Evolutionary conservation across 2,329 filamentous ascomycete species (phyloP).

Genomic region (Pseudopyricularia cyperi): DNA sequence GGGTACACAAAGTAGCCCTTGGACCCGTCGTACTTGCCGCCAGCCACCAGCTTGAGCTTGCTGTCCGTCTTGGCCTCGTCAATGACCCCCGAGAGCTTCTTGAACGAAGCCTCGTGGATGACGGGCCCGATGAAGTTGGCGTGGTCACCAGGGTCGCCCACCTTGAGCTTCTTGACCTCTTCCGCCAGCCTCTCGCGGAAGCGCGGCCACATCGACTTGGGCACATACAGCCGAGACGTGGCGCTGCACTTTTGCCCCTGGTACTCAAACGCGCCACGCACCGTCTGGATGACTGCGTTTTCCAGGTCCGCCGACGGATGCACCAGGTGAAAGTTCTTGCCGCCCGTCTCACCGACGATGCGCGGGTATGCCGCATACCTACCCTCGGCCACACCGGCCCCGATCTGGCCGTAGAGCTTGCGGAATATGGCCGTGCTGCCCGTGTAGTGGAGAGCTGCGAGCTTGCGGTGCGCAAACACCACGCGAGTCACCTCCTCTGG

Average conservation of each 20-base stretch:
- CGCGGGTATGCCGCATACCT: constrained; percentile 64
- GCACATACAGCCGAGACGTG: constrained; percentile 40
- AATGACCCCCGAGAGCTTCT: constrained; percentile 29
- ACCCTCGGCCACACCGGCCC: constrained; percentile 65
- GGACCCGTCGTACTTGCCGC: constrained; percentile 28
- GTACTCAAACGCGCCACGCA: constrained; percentile 35
- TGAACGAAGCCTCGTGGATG: constrained; percentile 32
- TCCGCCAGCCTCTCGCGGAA: constrained; percentile 24
- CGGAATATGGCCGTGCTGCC: constrained; percentile 89
- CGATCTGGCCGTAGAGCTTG: constrained; percentile 76
- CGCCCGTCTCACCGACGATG: constrained; percentile 36
- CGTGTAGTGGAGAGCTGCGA: constrained; percentile 89
- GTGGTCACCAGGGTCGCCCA: constrained; percentile 18
- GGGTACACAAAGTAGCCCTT: constrained; percentile 31
- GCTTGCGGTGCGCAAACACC: constrained; percentile 64
- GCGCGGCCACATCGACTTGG: constrained; percentile 25
- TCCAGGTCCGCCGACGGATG: constrained; percentile 31
- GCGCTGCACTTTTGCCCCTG: constrained; percentile 39
- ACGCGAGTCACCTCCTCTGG: constrained; percentile 71
- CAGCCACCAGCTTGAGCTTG: constrained; percentile 26
- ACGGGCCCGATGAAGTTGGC: constrained; percentile 32
- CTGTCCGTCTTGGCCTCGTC: constrained; percentile 28
- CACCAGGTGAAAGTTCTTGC: constrained; percentile 39
- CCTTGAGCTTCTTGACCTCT: constrained; percentile 18
- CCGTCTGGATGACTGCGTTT: constrained; percentile 31